phyloP scores from a whole-genome alignment of 768 basidiomycete genomes.

The Amanita jacksonii region DNA sequence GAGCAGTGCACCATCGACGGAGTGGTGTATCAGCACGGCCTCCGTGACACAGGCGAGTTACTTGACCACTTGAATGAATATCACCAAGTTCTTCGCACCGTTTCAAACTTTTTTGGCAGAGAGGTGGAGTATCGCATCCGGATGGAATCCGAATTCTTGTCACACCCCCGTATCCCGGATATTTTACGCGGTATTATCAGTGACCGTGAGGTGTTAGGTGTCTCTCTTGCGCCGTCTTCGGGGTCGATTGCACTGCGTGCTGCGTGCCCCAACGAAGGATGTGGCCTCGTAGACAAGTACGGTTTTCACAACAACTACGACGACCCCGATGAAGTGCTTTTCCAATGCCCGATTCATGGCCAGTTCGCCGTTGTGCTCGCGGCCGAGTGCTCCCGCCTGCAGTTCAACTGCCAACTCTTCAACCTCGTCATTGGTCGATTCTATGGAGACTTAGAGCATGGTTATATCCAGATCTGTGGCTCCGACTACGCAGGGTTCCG shows the following conservation, averaged over 20 bases:
- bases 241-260: slow-evolving; percentile 15
- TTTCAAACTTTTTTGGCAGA: slow-evolving; percentile 9
- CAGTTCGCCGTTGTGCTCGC: slow-evolving; percentile 13
- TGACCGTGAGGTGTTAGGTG: slow-evolving; percentile 12
- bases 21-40: slow-evolving; percentile 18
- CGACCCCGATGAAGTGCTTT: slow-evolving; percentile 14
- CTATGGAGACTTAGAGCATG: neutral
- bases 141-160: slow-evolving; percentile 14
- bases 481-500: slow-evolving; percentile 19
- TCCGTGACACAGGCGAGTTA: slow-evolving; percentile 14
- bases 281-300: slow-evolving; percentile 19
- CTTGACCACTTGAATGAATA: slow-evolving; percentile 15
- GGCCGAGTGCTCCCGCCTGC: slow-evolving; percentile 14
- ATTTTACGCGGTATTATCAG: slow-evolving; percentile 12
- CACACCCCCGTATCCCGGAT: slow-evolving; percentile 10
- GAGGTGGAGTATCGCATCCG: slow-evolving; percentile 10
- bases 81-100: slow-evolving; percentile 11
- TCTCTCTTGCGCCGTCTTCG: slow-evolving; percentile 11
- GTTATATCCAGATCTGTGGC: slow-evolving; percentile 19
- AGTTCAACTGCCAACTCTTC: slow-evolving; percentile 21
- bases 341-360: slow-evolving; percentile 20
- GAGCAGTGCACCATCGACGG: slow-evolving; percentile 7
- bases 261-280: slow-evolving; percentile 18
- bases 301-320: slow-evolving; percentile 11
- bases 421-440: slow-evolving; percentile 16